Conservation (phyloP, 1,284 basidiomycete genomes). For the Irpex sp. region DNA sequence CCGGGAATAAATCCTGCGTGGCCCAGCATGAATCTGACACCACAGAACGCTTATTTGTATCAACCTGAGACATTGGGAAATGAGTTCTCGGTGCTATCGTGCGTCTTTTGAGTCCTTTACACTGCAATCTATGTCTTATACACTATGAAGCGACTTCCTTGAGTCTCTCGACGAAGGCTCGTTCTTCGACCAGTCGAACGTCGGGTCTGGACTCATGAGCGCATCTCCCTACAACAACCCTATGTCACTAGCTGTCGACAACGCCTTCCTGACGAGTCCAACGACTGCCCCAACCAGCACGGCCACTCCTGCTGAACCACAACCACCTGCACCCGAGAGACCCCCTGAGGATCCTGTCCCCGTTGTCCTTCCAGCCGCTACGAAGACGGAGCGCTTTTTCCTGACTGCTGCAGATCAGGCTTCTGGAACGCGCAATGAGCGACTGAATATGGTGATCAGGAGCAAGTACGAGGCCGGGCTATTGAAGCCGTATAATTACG, state of each 20-base stretch:
- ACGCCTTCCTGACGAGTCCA: constrained; percentile 21
- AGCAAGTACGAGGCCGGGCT: constrained; percentile 97
- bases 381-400: constrained; percentile 84
- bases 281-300: background rate
- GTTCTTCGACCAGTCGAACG: constrained; percentile 58
- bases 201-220: constrained; percentile 47
- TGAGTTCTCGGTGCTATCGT: constrained; percentile 81
- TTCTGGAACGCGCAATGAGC: constrained; percentile 86
- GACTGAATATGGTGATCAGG: constrained; percentile 88
- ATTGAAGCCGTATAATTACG: constrained; percentile 94
- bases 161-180: constrained; percentile 73
- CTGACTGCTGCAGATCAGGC: constrained; percentile 96
- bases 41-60: constrained; percentile 54
- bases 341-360: constrained; percentile 28
- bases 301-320: constrained; percentile 8
- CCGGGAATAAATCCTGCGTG: constrained; percentile 41
- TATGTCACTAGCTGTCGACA: constrained; percentile 26
- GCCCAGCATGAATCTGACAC: constrained; percentile 41
- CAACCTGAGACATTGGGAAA: constrained; percentile 70
- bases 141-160: constrained; percentile 65
- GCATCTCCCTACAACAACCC: constrained; percentile 35
- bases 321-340: constrained; percentile 20
- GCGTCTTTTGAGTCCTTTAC: constrained; percentile 21
- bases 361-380: constrained; percentile 59
- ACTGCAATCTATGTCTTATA: constrained; percentile 16